phyloP scores from a whole-genome alignment of 805 yeast genomes.

The Metschnikowia rubicola region DNA sequence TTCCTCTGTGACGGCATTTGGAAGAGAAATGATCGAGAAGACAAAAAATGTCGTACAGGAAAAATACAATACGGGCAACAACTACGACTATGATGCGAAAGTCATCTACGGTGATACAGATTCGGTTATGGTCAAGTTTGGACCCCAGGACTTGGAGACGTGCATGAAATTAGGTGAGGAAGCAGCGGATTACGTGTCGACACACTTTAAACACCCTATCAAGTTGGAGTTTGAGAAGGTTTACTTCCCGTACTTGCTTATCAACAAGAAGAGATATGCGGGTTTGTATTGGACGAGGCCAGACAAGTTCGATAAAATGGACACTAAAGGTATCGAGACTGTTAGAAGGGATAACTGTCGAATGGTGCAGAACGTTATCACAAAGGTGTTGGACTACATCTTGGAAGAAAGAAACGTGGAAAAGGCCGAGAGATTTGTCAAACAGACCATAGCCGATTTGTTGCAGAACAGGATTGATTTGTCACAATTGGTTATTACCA shows the following conservation, averaged over 20 bases:
- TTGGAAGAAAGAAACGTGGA: slow-evolving; percentile 83
- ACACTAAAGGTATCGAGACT: slow-evolving; percentile 96
- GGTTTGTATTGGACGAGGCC: slow-evolving; percentile 95
- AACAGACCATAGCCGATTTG: slow-evolving; percentile 82
- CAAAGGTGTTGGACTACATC: slow-evolving; percentile 80
- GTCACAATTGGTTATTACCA: slow-evolving; percentile 90
- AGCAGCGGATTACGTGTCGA: slow-evolving; percentile 86
- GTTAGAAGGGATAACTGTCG: slow-evolving; percentile 98
- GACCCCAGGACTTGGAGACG: slow-evolving; percentile 69
- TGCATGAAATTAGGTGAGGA: slow-evolving; percentile 93
- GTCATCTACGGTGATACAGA: slow-evolving; percentile 99
- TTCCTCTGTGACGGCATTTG: slow-evolving; percentile 91
- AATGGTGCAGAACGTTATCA: slow-evolving; percentile 89
- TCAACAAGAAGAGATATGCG: slow-evolving; percentile 95
- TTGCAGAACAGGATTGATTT: slow-evolving; percentile 89
- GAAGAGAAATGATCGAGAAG: slow-evolving; percentile 93
- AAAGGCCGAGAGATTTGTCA: slow-evolving; percentile 82
- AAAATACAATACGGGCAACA: slow-evolving; percentile 75
- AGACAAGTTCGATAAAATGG: slow-evolving; percentile 92
- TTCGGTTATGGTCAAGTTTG: slow-evolving; percentile 98
- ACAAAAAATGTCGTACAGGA: slow-evolving; percentile 85
- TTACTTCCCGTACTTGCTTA: slow-evolving; percentile 88
- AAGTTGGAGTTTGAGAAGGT: slow-evolving; percentile 96
- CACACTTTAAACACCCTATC: slow-evolving; percentile 77
- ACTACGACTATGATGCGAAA: slow-evolving; percentile 77